phyloP scores from a whole-genome alignment of 2,329 filamentous ascomycete species.

The Penicillium crustosum region DNA sequence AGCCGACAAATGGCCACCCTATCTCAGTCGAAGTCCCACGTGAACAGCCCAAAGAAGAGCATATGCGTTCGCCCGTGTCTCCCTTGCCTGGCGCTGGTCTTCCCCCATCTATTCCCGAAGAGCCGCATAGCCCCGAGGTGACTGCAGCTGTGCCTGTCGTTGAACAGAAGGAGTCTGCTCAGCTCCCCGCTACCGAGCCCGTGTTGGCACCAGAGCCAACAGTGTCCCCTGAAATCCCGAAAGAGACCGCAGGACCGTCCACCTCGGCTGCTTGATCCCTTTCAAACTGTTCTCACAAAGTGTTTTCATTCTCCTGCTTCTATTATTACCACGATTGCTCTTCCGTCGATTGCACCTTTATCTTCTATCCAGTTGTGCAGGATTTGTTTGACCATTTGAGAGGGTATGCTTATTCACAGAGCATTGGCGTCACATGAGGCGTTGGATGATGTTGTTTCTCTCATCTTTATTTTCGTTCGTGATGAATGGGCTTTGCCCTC shows the following conservation, averaged over 20 bases:
- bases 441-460: not conserved
- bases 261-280: not conserved
- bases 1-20: conserved; percentile 22
- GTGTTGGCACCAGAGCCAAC: not conserved
- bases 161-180: conserved; percentile 9
- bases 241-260: conserved; percentile 3
- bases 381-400: not conserved
- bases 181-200: not conserved
- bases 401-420: not conserved
- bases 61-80: conserved; percentile 28
- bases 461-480: not conserved
- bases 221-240: not conserved
- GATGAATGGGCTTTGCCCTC: not conserved
- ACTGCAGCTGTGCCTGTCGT: conserved; percentile 11
- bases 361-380: not conserved
- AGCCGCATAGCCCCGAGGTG: conserved; percentile 32
- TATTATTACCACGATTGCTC: conserved; percentile 1
- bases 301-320: not conserved
- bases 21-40: conserved; percentile 25
- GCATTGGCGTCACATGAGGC: not conserved
- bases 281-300: not conserved
- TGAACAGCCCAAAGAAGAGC: conserved; percentile 25
- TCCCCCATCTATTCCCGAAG: conserved; percentile 37
- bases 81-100: conserved; percentile 33
- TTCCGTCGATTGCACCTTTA: not conserved